These are phyloP conservation scores for Mucor velutinosus DNA, from an alignment of 371 early-diverging fungal species.

Conservation along the genomic window DNA sequence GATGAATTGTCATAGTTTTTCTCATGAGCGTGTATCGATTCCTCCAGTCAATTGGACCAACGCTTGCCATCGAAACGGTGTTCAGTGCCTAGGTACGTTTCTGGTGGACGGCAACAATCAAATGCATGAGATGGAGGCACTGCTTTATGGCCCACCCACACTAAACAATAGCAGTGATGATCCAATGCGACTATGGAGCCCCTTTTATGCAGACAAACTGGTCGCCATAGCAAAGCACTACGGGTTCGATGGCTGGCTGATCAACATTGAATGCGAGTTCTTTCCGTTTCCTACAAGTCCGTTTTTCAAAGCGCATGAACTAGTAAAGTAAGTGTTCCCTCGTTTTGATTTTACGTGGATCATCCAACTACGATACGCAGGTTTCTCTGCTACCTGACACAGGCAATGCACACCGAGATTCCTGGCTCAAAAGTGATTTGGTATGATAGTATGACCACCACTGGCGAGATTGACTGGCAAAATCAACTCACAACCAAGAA, in stretches of 20 bases:
- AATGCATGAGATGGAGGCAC: conserved; percentile 45
- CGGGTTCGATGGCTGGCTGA: conserved; percentile 71
- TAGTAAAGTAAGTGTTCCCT: conserved; percentile 27
- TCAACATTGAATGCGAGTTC: conserved; percentile 65
- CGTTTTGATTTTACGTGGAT: background rate
- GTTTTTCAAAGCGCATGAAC: conserved; percentile 29
- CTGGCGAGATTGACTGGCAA: conserved; percentile 58
- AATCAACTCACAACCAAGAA: conserved; percentile 55
- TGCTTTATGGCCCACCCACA: conserved; percentile 39
- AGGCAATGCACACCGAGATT: conserved; percentile 48
- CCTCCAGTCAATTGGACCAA: conserved; percentile 69
- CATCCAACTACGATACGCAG: background rate
- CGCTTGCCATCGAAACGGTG: conserved; percentile 65
- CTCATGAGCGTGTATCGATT: conserved; percentile 59
- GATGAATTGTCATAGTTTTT: conserved; percentile 39
- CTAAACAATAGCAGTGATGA: background rate
- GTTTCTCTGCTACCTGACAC: conserved; percentile 50
- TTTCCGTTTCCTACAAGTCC: conserved; percentile 22
- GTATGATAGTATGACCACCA: conserved; percentile 60
- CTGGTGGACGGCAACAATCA: conserved; percentile 49
- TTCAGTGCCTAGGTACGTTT: conserved; percentile 55
- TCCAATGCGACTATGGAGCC: conserved; percentile 25
- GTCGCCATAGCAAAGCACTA: conserved; percentile 64
- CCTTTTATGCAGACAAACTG: conserved; percentile 59
- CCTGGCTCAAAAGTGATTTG: conserved; percentile 57